Percentiles rank a stretch among this genome's conserved stretches.
These are phyloP conservation scores for Backusella liffmaniae DNA, from an alignment of 192 early-diverging fungal genomes.

Conservation along the genomic window DNA sequence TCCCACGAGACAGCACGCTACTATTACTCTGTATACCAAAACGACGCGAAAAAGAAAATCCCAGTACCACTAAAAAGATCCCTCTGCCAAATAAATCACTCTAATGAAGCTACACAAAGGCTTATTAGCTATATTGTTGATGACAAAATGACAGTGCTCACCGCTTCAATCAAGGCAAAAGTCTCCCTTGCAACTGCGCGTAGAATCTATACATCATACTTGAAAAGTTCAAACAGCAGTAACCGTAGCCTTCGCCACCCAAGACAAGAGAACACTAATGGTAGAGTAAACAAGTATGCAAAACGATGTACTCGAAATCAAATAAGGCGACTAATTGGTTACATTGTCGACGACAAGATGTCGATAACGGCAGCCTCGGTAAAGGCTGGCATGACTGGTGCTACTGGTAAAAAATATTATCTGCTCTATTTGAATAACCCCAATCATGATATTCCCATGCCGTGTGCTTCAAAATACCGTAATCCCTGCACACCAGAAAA, in stretches of 20 bases:
- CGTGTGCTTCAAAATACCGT: too few relatives aligned
- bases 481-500: too few relatives aligned
- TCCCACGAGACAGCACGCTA: too few relatives aligned
- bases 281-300: not conserved
- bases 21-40: too few relatives aligned
- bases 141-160: not conserved
- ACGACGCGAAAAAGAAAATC: too few relatives aligned
- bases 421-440: not conserved
- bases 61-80: too few relatives aligned
- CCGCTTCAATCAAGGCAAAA: not conserved
- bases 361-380: not conserved
- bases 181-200: not conserved
- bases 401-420: not conserved
- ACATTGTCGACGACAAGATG: not conserved
- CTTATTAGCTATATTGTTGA: not conserved
- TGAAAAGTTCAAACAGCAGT: not conserved
- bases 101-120: not conserved
- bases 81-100: too few relatives aligned
- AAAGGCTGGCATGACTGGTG: not conserved
- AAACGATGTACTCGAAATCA: not conserved
- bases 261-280: not conserved
- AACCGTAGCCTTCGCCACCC: not conserved
- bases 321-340: not conserved
- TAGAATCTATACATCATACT: not conserved
- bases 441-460: not conserved